A percentile compares a stretch with the other conserved stretches of the same genome.
These are phyloP conservation scores for Pseudogymnoascus sp. DNA, from an alignment of 2,329 filamentous ascomycete species.

Conservation along the genomic window DNA sequence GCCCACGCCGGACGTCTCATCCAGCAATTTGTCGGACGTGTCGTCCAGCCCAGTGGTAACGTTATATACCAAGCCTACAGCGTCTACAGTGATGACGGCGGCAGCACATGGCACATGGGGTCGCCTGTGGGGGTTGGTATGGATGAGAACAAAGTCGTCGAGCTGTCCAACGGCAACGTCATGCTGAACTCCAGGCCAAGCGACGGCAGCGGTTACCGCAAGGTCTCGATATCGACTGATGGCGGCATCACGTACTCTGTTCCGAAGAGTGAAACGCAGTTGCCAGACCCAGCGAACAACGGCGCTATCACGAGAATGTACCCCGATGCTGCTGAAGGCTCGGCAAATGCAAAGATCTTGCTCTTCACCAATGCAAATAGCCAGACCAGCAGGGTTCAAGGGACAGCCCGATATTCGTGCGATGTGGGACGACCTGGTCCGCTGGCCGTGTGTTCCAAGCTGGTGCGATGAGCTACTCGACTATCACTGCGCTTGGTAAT, in stretches of 20 bases:
- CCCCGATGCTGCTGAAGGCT: not conserved
- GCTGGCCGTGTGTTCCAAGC: not conserved
- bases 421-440: conserved; percentile 1
- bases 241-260: not conserved
- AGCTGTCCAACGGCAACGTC: not conserved
- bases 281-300: not conserved
- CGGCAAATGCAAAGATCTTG: not conserved
- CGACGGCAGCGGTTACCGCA: not conserved
- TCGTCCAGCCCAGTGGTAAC: not conserved
- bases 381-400: not conserved
- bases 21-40: not conserved
- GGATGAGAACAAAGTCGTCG: conserved; percentile 6
- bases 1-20: not conserved
- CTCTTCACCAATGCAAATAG: conserved; percentile 1
- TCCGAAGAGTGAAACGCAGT: not conserved
- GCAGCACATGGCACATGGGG: not conserved
- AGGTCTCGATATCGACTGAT: not conserved
- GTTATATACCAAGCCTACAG: not conserved
- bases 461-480: not conserved
- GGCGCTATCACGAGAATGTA: not conserved
- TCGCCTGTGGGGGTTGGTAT: not conserved
- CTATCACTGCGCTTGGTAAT: not conserved
- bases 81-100: not conserved
- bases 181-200: not conserved
- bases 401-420: not conserved